These are phyloP conservation scores for Lodderomyces orthopsilosis DNA, from an alignment of 1,139 yeast species.

Conservation along the genomic window DNA sequence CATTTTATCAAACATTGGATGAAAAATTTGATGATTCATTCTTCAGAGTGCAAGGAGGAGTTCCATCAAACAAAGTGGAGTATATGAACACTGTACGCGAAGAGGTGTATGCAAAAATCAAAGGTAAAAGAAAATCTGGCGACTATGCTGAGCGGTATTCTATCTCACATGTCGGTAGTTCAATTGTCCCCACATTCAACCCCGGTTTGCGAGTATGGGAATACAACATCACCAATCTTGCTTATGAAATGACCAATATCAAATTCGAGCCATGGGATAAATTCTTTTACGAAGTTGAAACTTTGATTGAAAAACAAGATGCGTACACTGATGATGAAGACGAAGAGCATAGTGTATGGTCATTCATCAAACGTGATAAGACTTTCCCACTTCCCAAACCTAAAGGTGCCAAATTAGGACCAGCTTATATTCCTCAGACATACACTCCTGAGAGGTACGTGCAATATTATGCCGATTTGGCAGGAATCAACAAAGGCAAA, in stretches of 20 bases:
- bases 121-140: constrained; percentile 46
- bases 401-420: constrained; percentile 54
- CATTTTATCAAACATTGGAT: constrained; percentile 14
- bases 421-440: constrained; percentile 68
- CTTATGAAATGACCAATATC: constrained; percentile 16
- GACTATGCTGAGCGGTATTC: constrained; percentile 56
- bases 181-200: constrained; percentile 82
- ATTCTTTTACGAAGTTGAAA: constrained; percentile 50
- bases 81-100: constrained; percentile 60
- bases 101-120: constrained; percentile 46
- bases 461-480: constrained; percentile 69
- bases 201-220: constrained; percentile 87
- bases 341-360: constrained; percentile 10
- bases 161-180: constrained; percentile 66
- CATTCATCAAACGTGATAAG: constrained; percentile 43
- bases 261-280: constrained; percentile 49
- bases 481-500: constrained; percentile 44
- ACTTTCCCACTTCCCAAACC: constrained; percentile 72
- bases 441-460: constrained; percentile 71
- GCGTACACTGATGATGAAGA: constrained; percentile 17
- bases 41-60: constrained; percentile 49
- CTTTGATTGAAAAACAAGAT: constrained; percentile 25
- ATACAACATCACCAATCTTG: constrained; percentile 63
- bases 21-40: constrained; percentile 17
- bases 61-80: constrained; percentile 59